These are phyloP conservation scores for Rasamsonia emersonii DNA, from an alignment of 2,329 filamentous ascomycete genomes.

Conservation along the genomic window DNA sequence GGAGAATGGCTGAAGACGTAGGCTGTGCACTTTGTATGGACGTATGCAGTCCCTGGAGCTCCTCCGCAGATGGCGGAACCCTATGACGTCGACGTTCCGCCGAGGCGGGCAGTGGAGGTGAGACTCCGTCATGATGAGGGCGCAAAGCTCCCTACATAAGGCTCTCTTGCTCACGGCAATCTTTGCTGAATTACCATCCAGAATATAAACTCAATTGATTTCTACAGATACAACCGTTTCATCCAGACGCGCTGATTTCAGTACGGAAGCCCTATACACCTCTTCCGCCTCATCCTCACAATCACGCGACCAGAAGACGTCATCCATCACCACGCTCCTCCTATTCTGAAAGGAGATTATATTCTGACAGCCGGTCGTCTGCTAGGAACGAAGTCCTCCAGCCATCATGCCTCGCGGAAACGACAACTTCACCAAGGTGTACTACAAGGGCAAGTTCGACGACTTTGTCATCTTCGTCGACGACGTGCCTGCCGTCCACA, in stretches of 20 bases:
- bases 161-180: too few species aligned
- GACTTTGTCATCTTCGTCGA: conserved; percentile 63
- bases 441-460: conserved; percentile 68
- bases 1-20: not conserved
- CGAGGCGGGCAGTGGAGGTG: not conserved
- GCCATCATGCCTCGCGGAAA: conserved; percentile 62
- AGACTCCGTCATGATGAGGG: conserved; percentile 2
- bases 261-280: too few species aligned
- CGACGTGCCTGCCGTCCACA: conserved; percentile 38
- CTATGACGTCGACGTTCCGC: conserved; percentile 11
- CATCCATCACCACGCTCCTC: not conserved
- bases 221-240: too few species aligned
- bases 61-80: conserved; percentile 5
- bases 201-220: too few species aligned
- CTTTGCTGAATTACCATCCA: too few species aligned
- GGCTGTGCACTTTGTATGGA: conserved; percentile 1
- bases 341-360: too few species aligned
- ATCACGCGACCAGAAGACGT: conserved; percentile 7
- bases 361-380: too few species aligned
- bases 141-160: conserved; percentile 1
- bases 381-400: conserved; percentile 1
- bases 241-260: too few species aligned
- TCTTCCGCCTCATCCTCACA: not conserved
- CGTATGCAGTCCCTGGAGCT: conserved; percentile 6
- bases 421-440: conserved; percentile 63